phyloP scores from a whole-genome alignment of 148 eudicot genomes.

The Fagopyrum tataricum region DNA sequence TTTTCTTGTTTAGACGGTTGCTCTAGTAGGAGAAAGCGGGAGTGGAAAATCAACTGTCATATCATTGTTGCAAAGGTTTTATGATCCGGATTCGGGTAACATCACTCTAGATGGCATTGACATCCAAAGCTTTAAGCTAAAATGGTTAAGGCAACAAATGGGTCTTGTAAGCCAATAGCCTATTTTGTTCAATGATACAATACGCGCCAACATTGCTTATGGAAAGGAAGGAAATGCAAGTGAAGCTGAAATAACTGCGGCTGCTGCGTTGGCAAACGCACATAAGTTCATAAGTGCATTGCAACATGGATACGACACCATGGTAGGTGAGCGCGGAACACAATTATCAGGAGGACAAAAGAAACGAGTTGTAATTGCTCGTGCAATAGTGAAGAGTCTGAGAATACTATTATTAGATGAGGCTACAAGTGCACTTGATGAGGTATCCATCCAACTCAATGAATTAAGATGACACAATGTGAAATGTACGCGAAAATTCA shows the following conservation, averaged over 20 bases:
- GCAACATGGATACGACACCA: constrained; percentile 60
- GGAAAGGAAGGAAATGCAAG: constrained; percentile 60
- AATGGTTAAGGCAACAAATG: constrained; percentile 77
- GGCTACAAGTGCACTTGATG: constrained; percentile 77
- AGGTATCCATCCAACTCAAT: too few relatives aligned
- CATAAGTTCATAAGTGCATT: constrained; percentile 56
- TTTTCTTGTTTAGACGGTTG: constrained; percentile 42
- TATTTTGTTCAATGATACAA: constrained; percentile 51
- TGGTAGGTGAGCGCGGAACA: constrained; percentile 67
- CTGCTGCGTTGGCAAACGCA: constrained; percentile 65
- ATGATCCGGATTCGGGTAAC: constrained; percentile 53
- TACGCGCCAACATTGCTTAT: constrained; percentile 58
- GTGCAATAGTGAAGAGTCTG: constrained; percentile 62
- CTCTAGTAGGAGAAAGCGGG: constrained; percentile 80
- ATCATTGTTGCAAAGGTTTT: constrained; percentile 60
- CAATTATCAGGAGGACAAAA: constrained; percentile 76
- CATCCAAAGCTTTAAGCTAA: constrained; percentile 47
- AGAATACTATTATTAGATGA: constrained; percentile 57
- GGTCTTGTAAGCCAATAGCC: constrained; percentile 91
- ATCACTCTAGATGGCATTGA: constrained; percentile 58
- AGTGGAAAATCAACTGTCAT: constrained; percentile 75
- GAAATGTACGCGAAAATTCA: too few relatives aligned
- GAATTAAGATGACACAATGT: too few relatives aligned
- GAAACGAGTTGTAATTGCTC: constrained; percentile 69
- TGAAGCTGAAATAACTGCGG: constrained; percentile 48